Percentiles rank a stretch among this genome's conserved stretches.
phyloP scores from a whole-genome alignment of 305 asterid genomes.

The Fraxinus dipetala region DNA sequence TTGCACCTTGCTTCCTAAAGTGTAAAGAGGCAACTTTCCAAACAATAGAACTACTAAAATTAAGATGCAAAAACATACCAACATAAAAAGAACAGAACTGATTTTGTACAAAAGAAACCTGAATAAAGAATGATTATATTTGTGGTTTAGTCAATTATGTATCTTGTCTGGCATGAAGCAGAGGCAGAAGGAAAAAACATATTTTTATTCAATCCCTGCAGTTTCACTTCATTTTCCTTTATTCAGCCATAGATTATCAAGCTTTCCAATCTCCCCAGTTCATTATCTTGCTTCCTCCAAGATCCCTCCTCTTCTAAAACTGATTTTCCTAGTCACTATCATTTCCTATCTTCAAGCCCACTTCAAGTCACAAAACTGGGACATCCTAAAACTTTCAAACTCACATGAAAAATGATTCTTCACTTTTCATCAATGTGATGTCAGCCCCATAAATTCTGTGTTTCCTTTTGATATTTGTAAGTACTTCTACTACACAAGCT shows the following conservation, averaged over 20 bases:
- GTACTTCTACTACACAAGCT: background rate
- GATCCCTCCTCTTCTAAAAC: background rate
- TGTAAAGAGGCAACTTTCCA: background rate
- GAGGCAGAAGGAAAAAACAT: background rate
- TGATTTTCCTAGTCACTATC: background rate
- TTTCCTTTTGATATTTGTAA: background rate
- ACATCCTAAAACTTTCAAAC: background rate
- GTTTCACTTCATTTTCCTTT: background rate
- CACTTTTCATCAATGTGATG: background rate
- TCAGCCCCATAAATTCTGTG: background rate
- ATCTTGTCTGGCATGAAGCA: background rate
- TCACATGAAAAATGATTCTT: background rate
- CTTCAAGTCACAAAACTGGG: background rate
- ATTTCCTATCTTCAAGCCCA: background rate
- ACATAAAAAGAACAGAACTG: background rate
- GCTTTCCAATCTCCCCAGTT: background rate
- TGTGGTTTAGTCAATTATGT: background rate
- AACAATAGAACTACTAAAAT: background rate
- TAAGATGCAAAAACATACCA: background rate
- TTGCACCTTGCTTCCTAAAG: background rate
- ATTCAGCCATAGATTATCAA: background rate
- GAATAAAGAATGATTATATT: background rate
- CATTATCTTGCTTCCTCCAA: background rate
- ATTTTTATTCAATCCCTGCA: background rate
- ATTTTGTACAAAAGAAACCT: background rate